Percentiles rank a stretch among this genome's conserved stretches.
Conservation (phyloP, 1,284 basidiomycete species). For the Grifola frondosa region DNA sequence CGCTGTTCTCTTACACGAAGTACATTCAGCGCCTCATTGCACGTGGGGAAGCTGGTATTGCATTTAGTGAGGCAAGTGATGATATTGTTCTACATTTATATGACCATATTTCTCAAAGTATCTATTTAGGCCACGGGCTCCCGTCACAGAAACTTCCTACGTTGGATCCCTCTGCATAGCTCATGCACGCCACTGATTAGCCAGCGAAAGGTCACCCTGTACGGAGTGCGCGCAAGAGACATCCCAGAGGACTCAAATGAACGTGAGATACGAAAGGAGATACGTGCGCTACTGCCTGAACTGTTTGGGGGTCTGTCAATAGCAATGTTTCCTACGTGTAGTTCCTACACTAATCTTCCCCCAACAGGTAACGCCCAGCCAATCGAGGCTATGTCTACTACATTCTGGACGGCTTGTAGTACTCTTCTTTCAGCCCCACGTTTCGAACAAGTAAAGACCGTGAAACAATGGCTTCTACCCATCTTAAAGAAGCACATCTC, state of each 20-base stretch:
- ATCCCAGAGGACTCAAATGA: slow-evolving; percentile 69
- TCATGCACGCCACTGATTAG: slow-evolving; percentile 55
- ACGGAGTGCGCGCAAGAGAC: slow-evolving; percentile 64
- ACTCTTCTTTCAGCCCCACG: slow-evolving; percentile 53
- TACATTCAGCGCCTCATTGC: slow-evolving; percentile 87
- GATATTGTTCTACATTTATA: neutral
- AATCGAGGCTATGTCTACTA: slow-evolving; percentile 36
- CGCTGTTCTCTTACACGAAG: slow-evolving; percentile 79
- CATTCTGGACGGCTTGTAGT: slow-evolving; percentile 44
- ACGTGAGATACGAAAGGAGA: slow-evolving; percentile 64
- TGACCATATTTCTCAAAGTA: neutral
- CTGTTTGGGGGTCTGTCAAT: slow-evolving; percentile 58
- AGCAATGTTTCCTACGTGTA: too few relatives aligned
- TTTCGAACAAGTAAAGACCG: slow-evolving; percentile 67
- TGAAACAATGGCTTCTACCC: slow-evolving; percentile 70
- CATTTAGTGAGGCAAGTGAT: slow-evolving; percentile 47
- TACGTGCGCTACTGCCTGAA: slow-evolving; percentile 62
- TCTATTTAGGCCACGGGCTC: slow-evolving; percentile 40
- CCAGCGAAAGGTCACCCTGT: slow-evolving; percentile 66
- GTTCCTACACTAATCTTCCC: neutral
- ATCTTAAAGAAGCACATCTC: slow-evolving; percentile 52
- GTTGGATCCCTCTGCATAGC: slow-evolving; percentile 66
- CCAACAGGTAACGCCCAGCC: slow-evolving; percentile 31
- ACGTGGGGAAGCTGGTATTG: slow-evolving; percentile 67
- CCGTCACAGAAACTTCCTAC: slow-evolving; percentile 65